Evolutionary conservation across 495 filamentous ascomycete species (phyloP).

Genomic region (Tetracladium marchalianum): DNA sequence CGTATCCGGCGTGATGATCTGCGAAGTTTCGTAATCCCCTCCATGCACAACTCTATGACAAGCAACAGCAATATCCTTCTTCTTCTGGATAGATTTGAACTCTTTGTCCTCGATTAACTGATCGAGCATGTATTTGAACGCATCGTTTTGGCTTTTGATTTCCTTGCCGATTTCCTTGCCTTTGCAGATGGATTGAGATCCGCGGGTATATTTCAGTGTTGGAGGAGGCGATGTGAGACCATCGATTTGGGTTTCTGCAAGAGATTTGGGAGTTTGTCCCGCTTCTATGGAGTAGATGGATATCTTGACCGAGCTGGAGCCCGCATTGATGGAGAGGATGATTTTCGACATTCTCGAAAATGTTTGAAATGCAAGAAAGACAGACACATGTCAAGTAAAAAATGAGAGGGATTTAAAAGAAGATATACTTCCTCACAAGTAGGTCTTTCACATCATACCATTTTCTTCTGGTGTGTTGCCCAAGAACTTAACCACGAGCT

Average conservation of each 20-base stretch:
- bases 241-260: conserved; percentile 60
- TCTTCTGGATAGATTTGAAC: conserved; percentile 49
- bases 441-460: not conserved
- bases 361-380: not conserved
- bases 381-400: too few relatives aligned
- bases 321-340: conserved; percentile 79
- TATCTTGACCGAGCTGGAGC: conserved; percentile 82
- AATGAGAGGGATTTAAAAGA: too few relatives aligned
- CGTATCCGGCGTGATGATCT: conserved; percentile 61
- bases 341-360: conserved; percentile 20
- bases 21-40: conserved; percentile 55
- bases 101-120: conserved; percentile 55
- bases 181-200: conserved; percentile 39
- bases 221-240: conserved; percentile 74
- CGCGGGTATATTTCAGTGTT: conserved; percentile 54
- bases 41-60: conserved; percentile 86
- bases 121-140: conserved; percentile 61
- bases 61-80: conserved; percentile 59
- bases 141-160: conserved; percentile 52
- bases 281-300: conserved; percentile 56
- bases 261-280: conserved; percentile 38
- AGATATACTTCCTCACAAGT: too few relatives aligned
- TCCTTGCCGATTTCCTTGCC: conserved; percentile 39
- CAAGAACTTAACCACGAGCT: not conserved
- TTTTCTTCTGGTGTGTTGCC: not conserved